Evolutionary conservation across 148 eudicot genomes (phyloP), one percentile per base, ranked within the genome.

Genomic region (Gaultheria prostrata): DNA sequence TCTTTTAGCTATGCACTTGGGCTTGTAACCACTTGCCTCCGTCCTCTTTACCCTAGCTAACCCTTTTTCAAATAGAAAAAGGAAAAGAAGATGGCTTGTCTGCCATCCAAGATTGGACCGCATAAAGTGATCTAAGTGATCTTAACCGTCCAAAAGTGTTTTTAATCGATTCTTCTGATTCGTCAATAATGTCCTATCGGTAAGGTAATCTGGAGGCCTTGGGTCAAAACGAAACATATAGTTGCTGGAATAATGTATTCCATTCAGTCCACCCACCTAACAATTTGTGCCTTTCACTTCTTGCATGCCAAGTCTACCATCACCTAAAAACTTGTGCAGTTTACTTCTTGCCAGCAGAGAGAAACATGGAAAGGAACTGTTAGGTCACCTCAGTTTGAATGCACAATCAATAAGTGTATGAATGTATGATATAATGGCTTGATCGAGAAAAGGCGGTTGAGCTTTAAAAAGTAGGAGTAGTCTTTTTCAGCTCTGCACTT

Each of bases 371-470:
- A 53, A 20, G 57, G 8, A 33, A 13, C 76, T 18, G 76, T 8
- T 70, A 18, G 46, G n/a, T 39, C 49, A 17, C 24, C 12, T 39
- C 49, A 72, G 32, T 30, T 43, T 74, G 77, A 74, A 74, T 45
- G 71, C 46, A 73, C 57, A 61, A 45, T 83, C 28, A 83, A 45
- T 46, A 12, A 35, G 1, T 1, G n/a, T 1, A 15, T 76, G 33
- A 46, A 45, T 28, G 49, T 43, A 39, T 39, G 43, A 39, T 39
- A 39, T 39, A 39, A 39, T 39, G 26, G 79, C 46, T 76, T 21
- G 48, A 83, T 76, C 33, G 0, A 32, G 20, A 48, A 83, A 43
- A 76, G 26, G 59, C 15, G 80, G 85, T 83, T 83, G 51, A 74
- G 61, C 21, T 53, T 17, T 81, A 50, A n/a, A n/a, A n/a, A n/a